Evolutionary conservation across 2,329 filamentous ascomycete species (phyloP).

Genomic region (Tetracladium maxilliforme): DNA sequence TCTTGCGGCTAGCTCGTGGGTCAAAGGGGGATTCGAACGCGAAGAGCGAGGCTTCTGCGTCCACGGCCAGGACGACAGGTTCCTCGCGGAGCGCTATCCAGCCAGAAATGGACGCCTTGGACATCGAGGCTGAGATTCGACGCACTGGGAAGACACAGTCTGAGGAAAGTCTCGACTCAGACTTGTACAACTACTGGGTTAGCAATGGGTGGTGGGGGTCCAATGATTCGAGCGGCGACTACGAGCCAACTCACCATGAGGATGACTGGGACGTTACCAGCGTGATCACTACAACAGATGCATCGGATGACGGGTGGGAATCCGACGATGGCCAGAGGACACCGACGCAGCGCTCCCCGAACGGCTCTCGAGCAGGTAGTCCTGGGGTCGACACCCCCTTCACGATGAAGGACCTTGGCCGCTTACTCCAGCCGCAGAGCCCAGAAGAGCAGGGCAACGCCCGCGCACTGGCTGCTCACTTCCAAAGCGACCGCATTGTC

Average conservation of each 20-base stretch:
- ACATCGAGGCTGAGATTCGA: constrained; percentile 70
- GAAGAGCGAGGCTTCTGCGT: no score
- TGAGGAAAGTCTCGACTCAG: constrained; percentile 58
- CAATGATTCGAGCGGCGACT: constrained; percentile 69
- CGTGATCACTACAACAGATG: constrained; percentile 47
- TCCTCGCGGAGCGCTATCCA: no score
- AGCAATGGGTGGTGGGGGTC: constrained; percentile 74
- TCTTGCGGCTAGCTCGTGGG: constrained; percentile 32
- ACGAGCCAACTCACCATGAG: constrained; percentile 30
- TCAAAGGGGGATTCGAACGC: neutral
- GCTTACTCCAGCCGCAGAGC: constrained; percentile 67
- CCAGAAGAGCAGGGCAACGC: constrained; percentile 72
- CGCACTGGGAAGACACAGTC: constrained; percentile 24
- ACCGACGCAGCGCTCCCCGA: constrained; percentile 55
- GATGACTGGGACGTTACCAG: constrained; percentile 64
- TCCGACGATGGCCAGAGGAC: constrained; percentile 42
- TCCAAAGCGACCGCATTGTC: constrained; percentile 56
- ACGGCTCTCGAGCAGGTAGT: constrained; percentile 33
- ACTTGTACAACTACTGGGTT: constrained; percentile 76
- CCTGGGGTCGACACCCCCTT: constrained; percentile 48
- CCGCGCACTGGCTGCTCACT: constrained; percentile 63
- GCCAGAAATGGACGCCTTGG: constrained; percentile 27
- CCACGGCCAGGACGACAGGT: no score
- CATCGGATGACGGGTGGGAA: constrained; percentile 6
- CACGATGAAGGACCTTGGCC: constrained; percentile 54